Conservation (phyloP, 1,139 yeast species). For the Zhuliangozyma parablackwelliae region DNA sequence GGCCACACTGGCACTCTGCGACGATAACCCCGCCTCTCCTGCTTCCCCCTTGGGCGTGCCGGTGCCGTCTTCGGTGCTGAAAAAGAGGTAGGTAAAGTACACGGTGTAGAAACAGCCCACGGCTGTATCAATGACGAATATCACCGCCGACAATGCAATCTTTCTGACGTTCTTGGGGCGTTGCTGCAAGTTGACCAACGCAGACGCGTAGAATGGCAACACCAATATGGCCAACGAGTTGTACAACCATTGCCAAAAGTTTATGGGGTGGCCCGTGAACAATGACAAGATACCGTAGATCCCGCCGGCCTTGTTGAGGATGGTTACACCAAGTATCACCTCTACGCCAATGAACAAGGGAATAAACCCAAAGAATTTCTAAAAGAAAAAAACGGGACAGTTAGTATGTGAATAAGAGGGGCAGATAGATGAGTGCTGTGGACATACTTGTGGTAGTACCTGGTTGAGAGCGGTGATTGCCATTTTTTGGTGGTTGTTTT, state of each 20-base stretch:
- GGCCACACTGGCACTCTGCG: conserved; percentile 63
- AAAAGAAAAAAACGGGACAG: conserved; percentile 2
- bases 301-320: conserved; percentile 87
- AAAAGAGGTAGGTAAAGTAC: conserved; percentile 76
- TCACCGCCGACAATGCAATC: conserved; percentile 57
- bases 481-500: conserved; percentile 6
- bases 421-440: neutral
- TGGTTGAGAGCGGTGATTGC: conserved; percentile 13
- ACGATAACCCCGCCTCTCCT: conserved; percentile 16
- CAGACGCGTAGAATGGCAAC: conserved; percentile 65
- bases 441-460: conserved; percentile 26
- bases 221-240: conserved; percentile 62
- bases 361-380: conserved; percentile 55
- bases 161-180: conserved; percentile 31
- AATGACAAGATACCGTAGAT: conserved; percentile 81
- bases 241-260: conserved; percentile 77
- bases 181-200: conserved; percentile 41
- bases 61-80: conserved; percentile 39
- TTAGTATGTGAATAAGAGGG: conserved; percentile 6
- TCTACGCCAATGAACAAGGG: conserved; percentile 91
- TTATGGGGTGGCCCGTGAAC: conserved; percentile 85
- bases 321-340: conserved; percentile 68
- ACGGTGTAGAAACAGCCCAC: conserved; percentile 65
- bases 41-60: conserved; percentile 8
- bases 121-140: conserved; percentile 64